Percentiles rank a stretch among this genome's conserved stretches.
These are phyloP conservation scores for Melastoma candidum DNA, from an alignment of 441 rosid species.

Conservation along the genomic window DNA sequence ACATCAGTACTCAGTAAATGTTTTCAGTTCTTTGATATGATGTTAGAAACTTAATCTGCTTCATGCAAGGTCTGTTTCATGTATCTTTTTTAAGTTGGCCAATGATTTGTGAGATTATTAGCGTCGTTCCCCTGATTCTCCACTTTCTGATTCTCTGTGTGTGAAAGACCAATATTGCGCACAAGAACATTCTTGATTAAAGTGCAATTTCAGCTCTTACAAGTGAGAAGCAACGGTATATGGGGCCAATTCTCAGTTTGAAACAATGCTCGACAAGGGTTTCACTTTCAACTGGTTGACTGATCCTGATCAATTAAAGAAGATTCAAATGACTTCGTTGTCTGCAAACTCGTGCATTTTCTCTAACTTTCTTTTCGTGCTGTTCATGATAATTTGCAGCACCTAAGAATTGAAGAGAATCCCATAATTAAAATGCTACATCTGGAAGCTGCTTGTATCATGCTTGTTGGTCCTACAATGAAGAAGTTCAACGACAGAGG, in stretches of 20 bases:
- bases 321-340: no score
- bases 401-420: slow-evolving; percentile 97
- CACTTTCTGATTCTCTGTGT: no score
- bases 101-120: no score
- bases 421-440: slow-evolving; percentile 93
- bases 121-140: no score
- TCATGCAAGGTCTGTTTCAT: neutral
- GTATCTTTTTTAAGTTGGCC: no score
- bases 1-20: neutral
- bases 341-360: slow-evolving; percentile 2
- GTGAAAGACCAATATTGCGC: neutral
- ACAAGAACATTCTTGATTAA: neutral
- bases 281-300: no score
- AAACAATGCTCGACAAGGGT: no score
- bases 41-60: neutral
- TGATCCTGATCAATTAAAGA: no score
- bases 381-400: slow-evolving; percentile 33
- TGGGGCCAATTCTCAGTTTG: no score
- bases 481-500: slow-evolving; percentile 99
- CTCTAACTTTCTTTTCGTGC: slow-evolving; percentile 14
- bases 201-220: neutral
- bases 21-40: slow-evolving; percentile 1
- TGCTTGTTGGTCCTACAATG: slow-evolving; percentile 93
- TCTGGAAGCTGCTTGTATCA: slow-evolving; percentile 87
- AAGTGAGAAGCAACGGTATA: neutral